Evolutionary conservation across 257 asterid genomes (phyloP).

Genomic region (Solanum commersonii): DNA sequence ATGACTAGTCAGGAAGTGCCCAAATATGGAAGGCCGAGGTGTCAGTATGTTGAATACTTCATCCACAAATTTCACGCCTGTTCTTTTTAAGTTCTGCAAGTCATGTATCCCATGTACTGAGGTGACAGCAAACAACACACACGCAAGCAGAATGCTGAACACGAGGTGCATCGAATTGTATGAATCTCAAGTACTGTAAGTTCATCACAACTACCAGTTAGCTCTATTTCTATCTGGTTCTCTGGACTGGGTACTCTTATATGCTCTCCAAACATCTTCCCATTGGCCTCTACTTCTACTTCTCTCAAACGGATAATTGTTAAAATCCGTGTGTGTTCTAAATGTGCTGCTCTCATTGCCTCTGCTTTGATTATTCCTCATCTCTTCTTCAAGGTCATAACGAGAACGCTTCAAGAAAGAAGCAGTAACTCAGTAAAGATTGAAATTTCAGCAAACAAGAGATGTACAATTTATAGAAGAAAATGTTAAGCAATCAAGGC

Average conservation of each 20-base stretch:
- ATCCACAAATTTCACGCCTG: background rate
- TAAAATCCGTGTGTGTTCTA: constrained; percentile 27
- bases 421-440: constrained; percentile 7
- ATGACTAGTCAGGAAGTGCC: background rate
- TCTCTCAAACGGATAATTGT: constrained; percentile 38
- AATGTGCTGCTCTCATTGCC: constrained; percentile 28
- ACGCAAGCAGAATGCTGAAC: background rate
- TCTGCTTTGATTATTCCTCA: constrained; percentile 43
- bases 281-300: constrained; percentile 37
- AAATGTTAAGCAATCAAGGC: background rate
- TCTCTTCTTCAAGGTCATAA: constrained; percentile 78
- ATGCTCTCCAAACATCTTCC: constrained; percentile 45
- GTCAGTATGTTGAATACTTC: background rate
- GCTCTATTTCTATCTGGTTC: constrained; percentile 35
- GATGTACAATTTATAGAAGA: background rate
- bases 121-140: background rate
- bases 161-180: background rate
- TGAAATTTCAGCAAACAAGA: background rate
- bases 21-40: background rate
- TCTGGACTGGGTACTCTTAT: constrained; percentile 29
- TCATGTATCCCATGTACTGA: background rate
- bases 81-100: background rate
- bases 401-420: constrained; percentile 49
- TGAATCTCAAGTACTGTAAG: background rate
- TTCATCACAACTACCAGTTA: constrained; percentile 29